A percentile compares a stretch with the other conserved stretches of the same genome.
Evolutionary conservation across 1,284 basidiomycete species (phyloP).

Genomic region (Irpex sp.): DNA sequence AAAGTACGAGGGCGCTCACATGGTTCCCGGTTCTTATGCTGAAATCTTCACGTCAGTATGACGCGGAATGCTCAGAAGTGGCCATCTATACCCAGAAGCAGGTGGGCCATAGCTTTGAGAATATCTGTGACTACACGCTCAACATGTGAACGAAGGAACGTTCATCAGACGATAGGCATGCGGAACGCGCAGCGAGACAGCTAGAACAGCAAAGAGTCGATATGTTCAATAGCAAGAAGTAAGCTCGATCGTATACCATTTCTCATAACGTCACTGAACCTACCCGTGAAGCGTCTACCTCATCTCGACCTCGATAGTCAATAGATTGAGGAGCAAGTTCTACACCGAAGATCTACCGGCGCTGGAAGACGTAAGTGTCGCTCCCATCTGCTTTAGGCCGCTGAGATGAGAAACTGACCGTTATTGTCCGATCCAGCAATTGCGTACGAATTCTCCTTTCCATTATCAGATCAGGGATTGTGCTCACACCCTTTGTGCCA

Average conservation of each 20-base stretch:
- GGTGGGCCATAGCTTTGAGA: slow-evolving; percentile 32
- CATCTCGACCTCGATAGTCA: slow-evolving; percentile 64
- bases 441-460: slow-evolving; percentile 44
- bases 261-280: not conserved
- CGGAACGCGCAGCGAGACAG: slow-evolving; percentile 68
- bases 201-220: slow-evolving; percentile 70
- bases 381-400: slow-evolving; percentile 1
- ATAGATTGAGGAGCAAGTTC: slow-evolving; percentile 65
- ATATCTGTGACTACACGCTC: slow-evolving; percentile 3
- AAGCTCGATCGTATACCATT: slow-evolving; percentile 11
- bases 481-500: not conserved
- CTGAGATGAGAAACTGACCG: slow-evolving; percentile 8
- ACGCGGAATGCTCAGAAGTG: slow-evolving; percentile 70
- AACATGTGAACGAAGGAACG: slow-evolving; percentile 43
- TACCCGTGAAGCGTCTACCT: slow-evolving; percentile 54
- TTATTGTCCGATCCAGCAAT: slow-evolving; percentile 41
- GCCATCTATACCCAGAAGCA: slow-evolving; percentile 74
- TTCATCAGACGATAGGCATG: slow-evolving; percentile 69
- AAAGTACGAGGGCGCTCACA: slow-evolving; percentile 43
- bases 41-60: slow-evolving; percentile 48
- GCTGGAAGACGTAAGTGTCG: slow-evolving; percentile 66
- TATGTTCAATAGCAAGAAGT: slow-evolving; percentile 84
- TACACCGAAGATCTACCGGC: slow-evolving; percentile 63
- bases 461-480: not conserved
- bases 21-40: slow-evolving; percentile 5